Base-by-base conservation (phyloP, 2,329 filamentous ascomycete genomes). In the Aspergillus fumigatiaffinis region DNA sequence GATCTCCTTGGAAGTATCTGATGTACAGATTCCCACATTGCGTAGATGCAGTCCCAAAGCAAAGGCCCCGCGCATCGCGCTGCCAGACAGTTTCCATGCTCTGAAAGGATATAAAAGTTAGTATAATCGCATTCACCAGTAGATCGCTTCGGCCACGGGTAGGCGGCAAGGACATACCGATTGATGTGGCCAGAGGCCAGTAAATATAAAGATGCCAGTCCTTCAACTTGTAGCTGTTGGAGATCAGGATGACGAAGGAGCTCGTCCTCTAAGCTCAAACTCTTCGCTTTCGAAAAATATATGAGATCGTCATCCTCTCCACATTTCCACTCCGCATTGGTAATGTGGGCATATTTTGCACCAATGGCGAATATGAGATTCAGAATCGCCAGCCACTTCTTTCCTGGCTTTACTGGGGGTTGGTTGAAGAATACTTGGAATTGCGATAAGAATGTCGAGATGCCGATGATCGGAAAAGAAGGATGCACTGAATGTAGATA, bases 361-460 rank as follows among this genome's bases (percentile, higher is more conserved):
- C 70, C 73, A 57, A 78, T 74, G 12, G 77, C 77, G 58, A 79
- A 77, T 5, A 79, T 73, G 29, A 79, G 57, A 57, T 79, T 78
- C 32, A 79, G 63, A 29, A 77, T 77, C 14, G 77, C 73, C 17
- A 78, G 69, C 74, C 74, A 77, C 52, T 73, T 74, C 50, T 68
- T 73, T 5, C 73, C 74, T 5, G 74, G 73, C 12, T 66, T 71
- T 21, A 76, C 53, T 17, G 66, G 64, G 1, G 67, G 66, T 21
- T 71, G 66, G 35, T 61, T 69, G 55, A 71, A 73, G 57, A 76
- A 75, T 14, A 73, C 67, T 46, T 73, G 70, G 47, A 77, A 78
- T 46, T 77, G 75, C 9, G 66, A 68, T n/a, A 72, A 68, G 57
- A 79, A 78, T 14, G 73, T 74, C 2, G 69, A 64, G 49, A 71